These are phyloP conservation scores for Talinum fruticosum DNA, from an alignment of 148 eudicot genomes.

Conservation along the genomic window DNA sequence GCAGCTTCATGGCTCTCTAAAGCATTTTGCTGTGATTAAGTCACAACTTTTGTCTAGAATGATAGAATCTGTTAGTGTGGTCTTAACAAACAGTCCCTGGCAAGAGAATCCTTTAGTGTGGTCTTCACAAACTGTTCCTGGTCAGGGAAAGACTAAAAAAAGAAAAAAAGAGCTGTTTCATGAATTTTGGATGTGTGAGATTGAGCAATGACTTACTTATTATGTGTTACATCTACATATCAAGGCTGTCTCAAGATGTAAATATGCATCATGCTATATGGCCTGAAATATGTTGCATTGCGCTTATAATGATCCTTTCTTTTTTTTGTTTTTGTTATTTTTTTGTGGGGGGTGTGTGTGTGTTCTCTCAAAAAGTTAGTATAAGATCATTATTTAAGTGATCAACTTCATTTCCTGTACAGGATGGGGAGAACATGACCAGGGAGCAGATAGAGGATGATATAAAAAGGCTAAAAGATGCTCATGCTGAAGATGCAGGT, in stretches of 20 bases:
- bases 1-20: not conserved
- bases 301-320: not conserved
- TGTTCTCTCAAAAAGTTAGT: not conserved
- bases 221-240: too few relatives aligned
- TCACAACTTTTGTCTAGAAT: not conserved
- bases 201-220: too few relatives aligned
- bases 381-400: not conserved
- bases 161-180: not conserved
- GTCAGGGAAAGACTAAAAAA: too few relatives aligned
- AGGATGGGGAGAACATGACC: constrained; percentile 88
- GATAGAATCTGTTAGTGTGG: not conserved
- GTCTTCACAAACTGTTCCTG: too few relatives aligned
- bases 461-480: constrained; percentile 76
- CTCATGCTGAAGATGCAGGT: constrained; percentile 98
- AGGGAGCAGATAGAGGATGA: constrained; percentile 94
- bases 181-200: not conserved
- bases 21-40: not conserved
- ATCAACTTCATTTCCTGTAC: constrained; percentile 21
- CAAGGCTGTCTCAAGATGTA: not conserved
- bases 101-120: too few relatives aligned
- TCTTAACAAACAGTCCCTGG: not conserved
- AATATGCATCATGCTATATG: not conserved
- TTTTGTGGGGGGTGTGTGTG: not conserved
- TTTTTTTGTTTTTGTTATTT: not conserved
- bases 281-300: not conserved